Base-by-base conservation (phyloP, 1,284 basidiomycete species). In the Tilletia walkeri region DNA sequence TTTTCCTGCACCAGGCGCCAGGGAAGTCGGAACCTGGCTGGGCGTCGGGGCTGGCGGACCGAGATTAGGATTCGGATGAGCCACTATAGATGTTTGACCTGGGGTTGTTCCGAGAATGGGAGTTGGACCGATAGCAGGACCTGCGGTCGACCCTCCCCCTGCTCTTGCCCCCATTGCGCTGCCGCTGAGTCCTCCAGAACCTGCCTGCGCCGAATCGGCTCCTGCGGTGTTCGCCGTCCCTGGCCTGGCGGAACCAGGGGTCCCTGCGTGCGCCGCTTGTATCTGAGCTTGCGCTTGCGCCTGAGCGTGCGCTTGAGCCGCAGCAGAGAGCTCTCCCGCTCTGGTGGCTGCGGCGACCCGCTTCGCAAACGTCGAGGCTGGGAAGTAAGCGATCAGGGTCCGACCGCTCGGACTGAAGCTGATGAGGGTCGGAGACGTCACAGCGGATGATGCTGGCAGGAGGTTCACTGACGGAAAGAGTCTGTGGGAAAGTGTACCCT, bases 381-480 rank as follows among this genome's bases (percentile, higher is more conserved):
- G 59, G 14, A 63, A 63, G 59, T 63, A 63, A 3, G 59, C 59
- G 59, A 63, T 39, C 12, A 63, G 34, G 4, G 59, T 63, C 30
- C 59, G 59, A 12, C 36, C 59, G 59, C 59, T 63, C 36, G 59
- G 59, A 39, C 59, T 63, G 59, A 63, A 63, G 59, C 59, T 63
- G 36, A 63, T 41, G 36, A 63, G 38, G 4, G 36, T 63, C 9
- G 59, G 36, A 9, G 59, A 41, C 34, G 36, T n/a, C 30, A 63
- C 36, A 9, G 59, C 59, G 18, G 59, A 63, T 5, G 30, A 16
- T 12, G 38, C 18, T 4, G 59, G 59, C 9, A 63, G 59, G 30
- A 63, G 59, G 5, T 34, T 12, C 9, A 63, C 30, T 14, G 59
- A 63, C 30, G 59, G 59, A 38, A 63, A 63, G 59, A 63, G 59